Evolutionary conservation across 306 rosid genomes (phyloP), one percentile per base, ranked within the genome.

Genomic region (Clitoria ternatea): DNA sequence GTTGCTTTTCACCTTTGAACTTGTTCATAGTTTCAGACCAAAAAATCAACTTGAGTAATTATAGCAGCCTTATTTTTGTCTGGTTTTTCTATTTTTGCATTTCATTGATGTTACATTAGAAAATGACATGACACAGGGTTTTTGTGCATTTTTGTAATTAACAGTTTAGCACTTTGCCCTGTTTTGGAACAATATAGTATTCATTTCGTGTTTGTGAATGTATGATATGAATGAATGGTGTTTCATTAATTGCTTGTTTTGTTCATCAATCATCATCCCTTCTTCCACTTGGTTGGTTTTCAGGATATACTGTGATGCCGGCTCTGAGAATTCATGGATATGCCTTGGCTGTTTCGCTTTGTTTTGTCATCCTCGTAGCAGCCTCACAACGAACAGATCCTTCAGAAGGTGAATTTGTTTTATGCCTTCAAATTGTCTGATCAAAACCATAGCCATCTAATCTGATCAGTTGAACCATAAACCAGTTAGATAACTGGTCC

Each of bases 321-420:
- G 72, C 39, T 78, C 59, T 74, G 72, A 79, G 83, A 71, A 36
- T 69, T 73, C 61, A 64, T 77, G 90, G 73, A 63, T 84, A 40
- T 69, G 74, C 65, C 39, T 47, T 89, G 69, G 80, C 80, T 67
- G 57, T 81, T 47, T 80, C 44, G 62, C 64, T 57, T 70, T 87
- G 78, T 47, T 71, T 40, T 70, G 40, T 81, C 59, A 20, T 72
- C 27, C 45, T 84, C 42, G 69, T 72, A 40, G 79, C 81, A 10
- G 72, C 42, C 12, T 79, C 93, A 50, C 78, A 71, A 14, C 35
- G 8, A 67, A 85, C 89, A 48, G 72, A 85, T 73, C 91, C 94
- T 77, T 84, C 92, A 4, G 97, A 92, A 85, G 96, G 97, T 92
- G 54, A 82, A 2, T 47, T 62, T 47, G 17, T 20, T 22, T 43